These are phyloP conservation scores for Neospora caninum DNA, from an alignment of 169 alveolate species.

Conservation along the genomic window DNA sequence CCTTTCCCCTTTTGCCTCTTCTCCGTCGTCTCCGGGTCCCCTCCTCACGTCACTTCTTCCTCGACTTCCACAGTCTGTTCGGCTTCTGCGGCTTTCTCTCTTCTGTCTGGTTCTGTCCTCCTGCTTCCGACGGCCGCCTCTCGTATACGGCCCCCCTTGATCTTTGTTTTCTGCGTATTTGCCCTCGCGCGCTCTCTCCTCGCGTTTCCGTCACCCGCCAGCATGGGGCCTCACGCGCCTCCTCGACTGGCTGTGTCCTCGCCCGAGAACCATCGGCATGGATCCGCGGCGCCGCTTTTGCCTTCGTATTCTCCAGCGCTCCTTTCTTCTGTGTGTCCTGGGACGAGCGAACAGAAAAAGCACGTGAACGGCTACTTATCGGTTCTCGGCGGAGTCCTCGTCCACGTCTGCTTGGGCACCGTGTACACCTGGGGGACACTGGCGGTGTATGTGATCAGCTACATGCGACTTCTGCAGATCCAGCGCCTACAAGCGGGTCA, in stretches of 20 bases:
- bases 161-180: no score
- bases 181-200: background rate
- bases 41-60: background rate
- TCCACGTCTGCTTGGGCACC: constrained; percentile 52
- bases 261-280: background rate
- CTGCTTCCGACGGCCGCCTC: no score
- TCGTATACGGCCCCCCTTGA: no score
- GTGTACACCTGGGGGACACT: constrained; percentile 54
- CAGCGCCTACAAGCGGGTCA: background rate
- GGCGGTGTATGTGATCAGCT: constrained; percentile 37
- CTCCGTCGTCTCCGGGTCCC: background rate
- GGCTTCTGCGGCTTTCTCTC: background rate
- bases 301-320: background rate
- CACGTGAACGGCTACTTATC: background rate
- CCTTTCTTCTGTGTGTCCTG: background rate
- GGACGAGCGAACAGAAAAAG: background rate
- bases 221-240: background rate
- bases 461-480: constrained; percentile 11
- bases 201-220: background rate
- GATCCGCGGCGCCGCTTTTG: background rate
- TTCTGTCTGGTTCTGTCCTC: background rate
- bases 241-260: background rate
- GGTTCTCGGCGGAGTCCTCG: constrained; percentile 47
- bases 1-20: background rate
- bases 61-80: background rate